Evolutionary conservation across 2,329 filamentous ascomycete genomes (phyloP), one percentile per base, ranked within the genome.

Genomic region (Thermochaetoides dissita): DNA sequence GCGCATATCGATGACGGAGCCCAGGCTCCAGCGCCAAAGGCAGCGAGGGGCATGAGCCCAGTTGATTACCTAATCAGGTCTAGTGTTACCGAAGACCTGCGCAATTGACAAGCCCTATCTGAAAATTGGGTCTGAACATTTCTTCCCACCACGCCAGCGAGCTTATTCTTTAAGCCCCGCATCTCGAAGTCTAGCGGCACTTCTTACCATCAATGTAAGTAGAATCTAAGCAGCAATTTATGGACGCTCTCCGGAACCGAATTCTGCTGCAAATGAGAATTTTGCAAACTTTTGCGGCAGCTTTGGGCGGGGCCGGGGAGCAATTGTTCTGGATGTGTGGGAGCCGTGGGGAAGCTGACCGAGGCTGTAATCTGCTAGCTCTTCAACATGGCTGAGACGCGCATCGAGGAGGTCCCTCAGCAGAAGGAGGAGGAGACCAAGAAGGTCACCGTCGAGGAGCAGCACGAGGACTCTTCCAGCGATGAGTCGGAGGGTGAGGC

Each of bases 401-500:
- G 89, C 69, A 81, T 96, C 68, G 89, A 98, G 76, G 91, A 98
- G 72, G 79, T 98, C 59, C 82, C 85, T 57, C 91, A 96, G 63
- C 17, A 24, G 17, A 24, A 24, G 17, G 17, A 24, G 17, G 87
- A 88, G 60, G 81, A 85, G 71, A 75, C 79, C 62, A 79, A 84
- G 72, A 88, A 91, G 77, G 74, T 76, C 61, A 78, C 75, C 58
- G 74, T 82, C 59, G 79, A 85, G 59, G 81, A 85, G 64, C 76
- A 81, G 57, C 17, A 24, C 17, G 79, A 80, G 51, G 73, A 73
- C 51, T 78, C 79, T 53, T 78, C 73, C 61, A 80, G 75, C 69
- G 79, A 78, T 59, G 81, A 85, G 55, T 84, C 81, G 57, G 83
- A 83, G 58, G 80, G 76, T 57, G 87, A 91, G 65, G 80, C 76